Base-by-base conservation (phyloP, 83 land plant genomes). In the Picea abies region DNA sequence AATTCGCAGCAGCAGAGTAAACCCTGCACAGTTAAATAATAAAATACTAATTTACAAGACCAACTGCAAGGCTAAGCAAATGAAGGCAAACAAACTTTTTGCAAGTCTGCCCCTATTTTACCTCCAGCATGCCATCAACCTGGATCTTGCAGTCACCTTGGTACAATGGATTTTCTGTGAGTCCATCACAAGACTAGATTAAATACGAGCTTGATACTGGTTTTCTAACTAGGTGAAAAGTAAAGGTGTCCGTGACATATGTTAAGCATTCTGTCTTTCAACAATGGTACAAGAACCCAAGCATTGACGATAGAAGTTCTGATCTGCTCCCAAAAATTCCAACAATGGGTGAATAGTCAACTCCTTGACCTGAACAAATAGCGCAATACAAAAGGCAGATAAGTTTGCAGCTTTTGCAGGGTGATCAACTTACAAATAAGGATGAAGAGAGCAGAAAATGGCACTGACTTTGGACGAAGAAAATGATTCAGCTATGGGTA, bases 201-300 rank as follows among this genome's bases (percentile, higher is more conserved):
- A 41, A 41, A 73, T 41, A 73, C 4, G 1, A 23, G 16, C 76
- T 41, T 73, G 78, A 73, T 39, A 49, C 56, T 9, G 14, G 44
- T 73, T 73, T 73, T 52, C 22, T 47, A 41, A 47, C 78, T 73
- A 73, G 29, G 58, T n/a, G 47, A 71, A 37, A 73, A 49, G 58
- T 73, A 15, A 47, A 3, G 15, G 22, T 44, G 77, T 73, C 58
- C 25, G 22, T 44, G 12, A n/a, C 23, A 23, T 35, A 73, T 52
- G 39, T 47, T 22, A 73, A 17, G 58, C 78, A 22, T 73, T 73
- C 52, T 73, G 78, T 73, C 58, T 41, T 73, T 73, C 78, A 73
- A 73, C 78, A 73, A 49, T 73, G 78, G 78, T 20, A 73, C 58
- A 73, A n/a, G 60, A 73, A 73, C 78, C 78, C 78, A 73, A 73